These are phyloP conservation scores for Ceratocystiopsis sp. DNA, from an alignment of 2,329 filamentous ascomycete species.

Conservation along the genomic window DNA sequence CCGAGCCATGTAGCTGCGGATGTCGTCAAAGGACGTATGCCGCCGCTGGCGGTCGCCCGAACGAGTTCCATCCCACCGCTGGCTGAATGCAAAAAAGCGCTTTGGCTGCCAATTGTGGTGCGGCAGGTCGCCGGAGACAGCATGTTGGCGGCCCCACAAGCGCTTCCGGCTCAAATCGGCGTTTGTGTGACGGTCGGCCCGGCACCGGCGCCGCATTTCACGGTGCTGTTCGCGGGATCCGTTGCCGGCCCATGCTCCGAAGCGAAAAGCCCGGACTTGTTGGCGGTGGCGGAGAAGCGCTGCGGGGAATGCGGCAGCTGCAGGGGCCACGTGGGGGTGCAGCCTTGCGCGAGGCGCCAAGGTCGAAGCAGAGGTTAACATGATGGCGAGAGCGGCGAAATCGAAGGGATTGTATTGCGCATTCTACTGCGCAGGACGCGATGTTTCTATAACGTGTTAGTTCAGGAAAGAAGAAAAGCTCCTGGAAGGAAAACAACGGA, in stretches of 20 bases:
- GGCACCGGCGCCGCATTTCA: slow-evolving; percentile 27
- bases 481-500: too few species aligned
- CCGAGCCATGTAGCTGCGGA: slow-evolving; percentile 17
- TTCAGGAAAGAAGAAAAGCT: too few species aligned
- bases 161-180: slow-evolving; percentile 24
- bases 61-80: slow-evolving; percentile 19
- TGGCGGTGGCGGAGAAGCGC: slow-evolving; percentile 14
- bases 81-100: slow-evolving; percentile 8
- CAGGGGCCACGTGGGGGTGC: slow-evolving; percentile 1
- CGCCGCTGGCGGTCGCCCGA: slow-evolving; percentile 25
- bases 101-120: slow-evolving; percentile 22
- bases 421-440: too few species aligned
- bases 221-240: slow-evolving; percentile 23
- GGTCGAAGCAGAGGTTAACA: slow-evolving; percentile 8
- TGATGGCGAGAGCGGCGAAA: slow-evolving; percentile 1
- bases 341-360: slow-evolving; percentile 5
- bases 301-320: slow-evolving; percentile 5
- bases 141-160: slow-evolving; percentile 31
- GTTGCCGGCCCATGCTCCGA: slow-evolving; percentile 28
- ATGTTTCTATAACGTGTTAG: too few species aligned
- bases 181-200: slow-evolving; percentile 26
- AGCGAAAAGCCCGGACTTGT: slow-evolving; percentile 30
- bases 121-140: slow-evolving; percentile 22
- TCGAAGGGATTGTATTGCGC: background rate
- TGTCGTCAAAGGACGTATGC: slow-evolving; percentile 17